Evolutionary conservation across 306 rosid genomes (phyloP).

Genomic region (Clitoria ternatea): DNA sequence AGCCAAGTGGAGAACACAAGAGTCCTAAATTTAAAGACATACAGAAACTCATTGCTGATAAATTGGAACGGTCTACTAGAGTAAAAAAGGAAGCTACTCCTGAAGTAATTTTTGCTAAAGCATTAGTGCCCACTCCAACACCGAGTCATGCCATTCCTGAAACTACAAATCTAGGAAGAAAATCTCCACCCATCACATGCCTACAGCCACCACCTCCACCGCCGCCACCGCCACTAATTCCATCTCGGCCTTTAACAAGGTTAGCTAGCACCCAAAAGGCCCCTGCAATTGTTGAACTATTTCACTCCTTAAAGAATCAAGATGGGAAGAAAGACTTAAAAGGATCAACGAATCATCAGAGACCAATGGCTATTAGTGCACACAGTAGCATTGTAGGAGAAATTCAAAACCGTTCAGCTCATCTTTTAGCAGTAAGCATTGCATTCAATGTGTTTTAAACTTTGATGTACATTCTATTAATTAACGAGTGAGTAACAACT

Average conservation of each 20-base stretch:
- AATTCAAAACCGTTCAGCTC: conserved; percentile 91
- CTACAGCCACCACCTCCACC: conserved; percentile 50
- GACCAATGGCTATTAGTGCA: conserved; percentile 48
- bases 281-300: conserved; percentile 48
- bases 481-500: conserved; percentile 11
- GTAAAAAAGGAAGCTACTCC: conserved; percentile 37
- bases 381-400: conserved; percentile 93
- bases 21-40: conserved; percentile 61
- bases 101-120: conserved; percentile 32
- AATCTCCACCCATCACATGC: conserved; percentile 36
- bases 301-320: conserved; percentile 52
- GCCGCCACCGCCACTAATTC: conserved; percentile 53
- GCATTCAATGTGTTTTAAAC: conserved; percentile 1
- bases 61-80: conserved; percentile 55
- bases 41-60: conserved; percentile 75
- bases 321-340: conserved; percentile 47
- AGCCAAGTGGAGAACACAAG: conserved; percentile 45
- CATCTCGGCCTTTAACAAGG: conserved; percentile 38
- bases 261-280: conserved; percentile 43
- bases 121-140: conserved; percentile 32
- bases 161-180: conserved; percentile 32
- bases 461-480: conserved; percentile 5
- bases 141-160: conserved; percentile 23
- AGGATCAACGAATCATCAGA: conserved; percentile 37
- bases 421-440: conserved; percentile 80